These are phyloP conservation scores for Suhomyces ambrosiae DNA, from an alignment of 1,139 yeast genomes.

Conservation along the genomic window DNA sequence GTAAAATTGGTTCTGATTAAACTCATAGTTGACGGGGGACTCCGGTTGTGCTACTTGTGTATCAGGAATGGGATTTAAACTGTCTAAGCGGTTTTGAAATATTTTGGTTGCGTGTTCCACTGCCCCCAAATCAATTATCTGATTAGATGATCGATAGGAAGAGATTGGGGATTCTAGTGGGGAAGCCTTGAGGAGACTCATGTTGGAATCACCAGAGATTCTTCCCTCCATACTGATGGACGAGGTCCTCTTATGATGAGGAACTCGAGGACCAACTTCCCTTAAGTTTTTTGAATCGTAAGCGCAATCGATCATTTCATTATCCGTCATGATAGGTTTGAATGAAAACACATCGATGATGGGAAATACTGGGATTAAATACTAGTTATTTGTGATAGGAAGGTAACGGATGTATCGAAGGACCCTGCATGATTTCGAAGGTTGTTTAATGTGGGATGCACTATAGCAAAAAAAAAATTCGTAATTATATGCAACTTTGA, in stretches of 20 bases:
- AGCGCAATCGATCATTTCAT: not conserved
- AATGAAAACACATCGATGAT: not conserved
- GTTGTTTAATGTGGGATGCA: too few relatives aligned
- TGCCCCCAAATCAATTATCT: too few relatives aligned
- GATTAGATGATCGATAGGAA: not conserved
- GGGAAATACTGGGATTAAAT: not conserved
- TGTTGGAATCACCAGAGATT: constrained; percentile 5
- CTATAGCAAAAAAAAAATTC: too few relatives aligned
- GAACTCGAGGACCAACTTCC: too few relatives aligned
- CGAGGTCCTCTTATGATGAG: not conserved
- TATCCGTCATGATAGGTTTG: not conserved
- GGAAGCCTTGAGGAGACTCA: constrained; percentile 4
- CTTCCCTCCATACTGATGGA: not conserved
- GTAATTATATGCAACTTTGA: too few relatives aligned
- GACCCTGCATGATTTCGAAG: too few relatives aligned
- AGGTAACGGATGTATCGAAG: too few relatives aligned
- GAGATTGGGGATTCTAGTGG: constrained; percentile 11
- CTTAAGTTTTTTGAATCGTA: not conserved
- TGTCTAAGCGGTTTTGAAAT: not conserved
- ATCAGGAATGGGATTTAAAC: too few relatives aligned
- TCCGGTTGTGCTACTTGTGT: too few relatives aligned
- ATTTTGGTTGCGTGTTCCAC: not conserved
- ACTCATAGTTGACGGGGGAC: too few relatives aligned
- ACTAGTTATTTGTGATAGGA: too few relatives aligned
- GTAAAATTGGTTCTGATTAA: too few relatives aligned